phyloP scores from a whole-genome alignment of 352 stramenopile genomes.

The Discostella stelligera region DNA sequence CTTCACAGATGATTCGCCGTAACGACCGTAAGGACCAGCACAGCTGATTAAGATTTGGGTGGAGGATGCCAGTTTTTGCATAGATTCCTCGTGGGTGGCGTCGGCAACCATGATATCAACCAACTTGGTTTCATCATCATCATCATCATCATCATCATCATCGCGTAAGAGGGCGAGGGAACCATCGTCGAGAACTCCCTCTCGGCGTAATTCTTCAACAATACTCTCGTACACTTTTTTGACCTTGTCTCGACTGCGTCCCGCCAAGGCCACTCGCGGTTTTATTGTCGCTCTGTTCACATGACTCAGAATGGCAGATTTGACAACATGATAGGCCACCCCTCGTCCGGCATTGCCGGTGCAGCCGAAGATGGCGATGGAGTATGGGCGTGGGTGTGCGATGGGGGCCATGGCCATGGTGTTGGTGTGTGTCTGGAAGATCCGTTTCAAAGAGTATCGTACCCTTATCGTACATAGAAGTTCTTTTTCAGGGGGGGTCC shows the following conservation, averaged over 20 bases:
- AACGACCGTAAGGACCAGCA: constrained; percentile 84
- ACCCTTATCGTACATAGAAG: too few relatives aligned
- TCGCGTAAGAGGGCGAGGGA: too few relatives aligned
- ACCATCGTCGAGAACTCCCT: constrained; percentile 4
- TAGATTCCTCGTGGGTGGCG: constrained; percentile 67
- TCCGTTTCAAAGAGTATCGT: too few relatives aligned
- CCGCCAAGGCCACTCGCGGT: constrained; percentile 10
- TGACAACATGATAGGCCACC: constrained; percentile 24
- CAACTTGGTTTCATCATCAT: neutral
- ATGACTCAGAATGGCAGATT: neutral
- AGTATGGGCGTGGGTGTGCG: constrained; percentile 15
- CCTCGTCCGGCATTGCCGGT: constrained; percentile 32
- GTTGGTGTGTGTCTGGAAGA: too few relatives aligned
- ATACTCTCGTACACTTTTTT: constrained; percentile 60
- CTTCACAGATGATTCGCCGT: constrained; percentile 83
- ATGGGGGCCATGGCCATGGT: neutral
- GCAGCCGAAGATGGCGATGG: constrained; percentile 33
- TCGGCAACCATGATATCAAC: constrained; percentile 72
- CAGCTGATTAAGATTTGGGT: constrained; percentile 82
- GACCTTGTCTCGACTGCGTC: constrained; percentile 30
- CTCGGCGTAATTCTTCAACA: constrained; percentile 65
- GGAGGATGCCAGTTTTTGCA: constrained; percentile 77
- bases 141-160: too few relatives aligned
- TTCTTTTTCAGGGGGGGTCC: too few relatives aligned
- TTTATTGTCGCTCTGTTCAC: neutral